Evolutionary conservation across 257 asterid genomes (phyloP).

Genomic region (Scutellaria barbata): DNA sequence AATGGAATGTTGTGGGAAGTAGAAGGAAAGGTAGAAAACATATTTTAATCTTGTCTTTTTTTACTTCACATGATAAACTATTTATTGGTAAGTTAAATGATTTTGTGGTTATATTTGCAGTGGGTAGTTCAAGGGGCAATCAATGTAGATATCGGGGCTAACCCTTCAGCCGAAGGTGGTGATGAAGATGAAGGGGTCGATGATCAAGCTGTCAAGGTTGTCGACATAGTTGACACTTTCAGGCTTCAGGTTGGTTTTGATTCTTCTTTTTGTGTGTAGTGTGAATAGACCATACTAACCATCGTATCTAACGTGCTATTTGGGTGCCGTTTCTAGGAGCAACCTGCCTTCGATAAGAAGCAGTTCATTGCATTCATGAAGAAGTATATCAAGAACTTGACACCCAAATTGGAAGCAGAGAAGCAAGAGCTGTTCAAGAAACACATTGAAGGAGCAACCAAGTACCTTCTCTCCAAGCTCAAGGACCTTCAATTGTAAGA

Average conservation of each 20-base stretch:
- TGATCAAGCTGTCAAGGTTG: constrained; percentile 62
- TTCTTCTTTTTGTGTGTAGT: too few species aligned
- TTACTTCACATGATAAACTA: not conserved
- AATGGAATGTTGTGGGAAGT: constrained; percentile 72
- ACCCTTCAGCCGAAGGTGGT: constrained; percentile 76
- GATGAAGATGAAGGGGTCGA: constrained; percentile 69
- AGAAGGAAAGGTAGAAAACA: constrained; percentile 54
- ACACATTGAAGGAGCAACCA: constrained; percentile 60
- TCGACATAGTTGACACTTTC: constrained; percentile 67
- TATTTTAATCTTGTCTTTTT: not conserved
- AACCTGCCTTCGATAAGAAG: constrained; percentile 67
- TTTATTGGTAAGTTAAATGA: not conserved
- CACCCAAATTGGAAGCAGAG: constrained; percentile 47
- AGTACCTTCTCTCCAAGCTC: constrained; percentile 55
- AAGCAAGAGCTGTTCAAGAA: constrained; percentile 57
- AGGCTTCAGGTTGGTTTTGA: constrained; percentile 62
- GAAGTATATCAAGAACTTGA: constrained; percentile 55
- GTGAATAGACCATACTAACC: too few species aligned
- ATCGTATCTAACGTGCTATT: not conserved
- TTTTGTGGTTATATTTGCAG: constrained; percentile 28
- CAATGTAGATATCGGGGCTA: constrained; percentile 66
- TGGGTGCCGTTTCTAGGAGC: constrained; percentile 42
- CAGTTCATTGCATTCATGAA: constrained; percentile 62
- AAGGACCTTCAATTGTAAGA: constrained; percentile 63
- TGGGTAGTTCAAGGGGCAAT: constrained; percentile 70